These are phyloP conservation scores for Boletus sp. DNA, from an alignment of 768 basidiomycete genomes.

Conservation along the genomic window DNA sequence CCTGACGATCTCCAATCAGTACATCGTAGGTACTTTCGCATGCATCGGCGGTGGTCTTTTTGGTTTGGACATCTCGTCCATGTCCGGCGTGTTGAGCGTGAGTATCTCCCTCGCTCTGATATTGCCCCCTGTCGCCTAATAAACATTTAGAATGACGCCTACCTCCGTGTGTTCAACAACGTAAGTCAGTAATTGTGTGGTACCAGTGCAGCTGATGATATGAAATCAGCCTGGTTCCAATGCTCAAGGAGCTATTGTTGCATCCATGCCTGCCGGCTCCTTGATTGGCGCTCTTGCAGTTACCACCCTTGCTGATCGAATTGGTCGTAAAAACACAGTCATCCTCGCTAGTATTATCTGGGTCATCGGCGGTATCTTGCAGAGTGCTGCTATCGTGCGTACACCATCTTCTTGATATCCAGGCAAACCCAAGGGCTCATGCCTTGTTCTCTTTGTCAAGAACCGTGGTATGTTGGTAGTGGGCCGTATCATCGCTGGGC, in stretches of 20 bases:
- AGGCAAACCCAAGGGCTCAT: not conserved
- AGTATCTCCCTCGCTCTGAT: conserved; percentile 7
- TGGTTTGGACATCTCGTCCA: conserved; percentile 79
- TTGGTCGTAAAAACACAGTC: conserved; percentile 66
- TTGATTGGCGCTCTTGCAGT: conserved; percentile 64
- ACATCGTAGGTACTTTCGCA: conserved; percentile 75
- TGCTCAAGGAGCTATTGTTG: conserved; percentile 72
- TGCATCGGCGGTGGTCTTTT: conserved; percentile 80
- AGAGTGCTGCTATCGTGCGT: conserved; percentile 53
- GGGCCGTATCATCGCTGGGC: conserved; percentile 64
- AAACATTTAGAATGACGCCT: conserved; percentile 25
- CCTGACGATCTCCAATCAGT: conserved; percentile 41
- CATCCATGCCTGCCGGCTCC: conserved; percentile 72
- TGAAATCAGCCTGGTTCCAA: conserved; percentile 42
- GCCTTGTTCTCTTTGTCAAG: conserved; percentile 25
- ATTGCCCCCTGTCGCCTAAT: not conserved
- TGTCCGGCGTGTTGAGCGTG: conserved; percentile 70
- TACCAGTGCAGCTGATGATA: conserved; percentile 3
- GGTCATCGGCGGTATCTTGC: conserved; percentile 70
- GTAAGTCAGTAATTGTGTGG: conserved; percentile 8
- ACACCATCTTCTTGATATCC: not conserved
- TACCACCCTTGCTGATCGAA: conserved; percentile 56
- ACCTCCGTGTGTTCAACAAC: conserved; percentile 23
- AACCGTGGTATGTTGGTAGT: conserved; percentile 74
- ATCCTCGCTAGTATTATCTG: conserved; percentile 67